These are phyloP conservation scores for Scalesia atractyloides DNA, from an alignment of 129 eudicot genomes.

Conservation along the genomic window DNA sequence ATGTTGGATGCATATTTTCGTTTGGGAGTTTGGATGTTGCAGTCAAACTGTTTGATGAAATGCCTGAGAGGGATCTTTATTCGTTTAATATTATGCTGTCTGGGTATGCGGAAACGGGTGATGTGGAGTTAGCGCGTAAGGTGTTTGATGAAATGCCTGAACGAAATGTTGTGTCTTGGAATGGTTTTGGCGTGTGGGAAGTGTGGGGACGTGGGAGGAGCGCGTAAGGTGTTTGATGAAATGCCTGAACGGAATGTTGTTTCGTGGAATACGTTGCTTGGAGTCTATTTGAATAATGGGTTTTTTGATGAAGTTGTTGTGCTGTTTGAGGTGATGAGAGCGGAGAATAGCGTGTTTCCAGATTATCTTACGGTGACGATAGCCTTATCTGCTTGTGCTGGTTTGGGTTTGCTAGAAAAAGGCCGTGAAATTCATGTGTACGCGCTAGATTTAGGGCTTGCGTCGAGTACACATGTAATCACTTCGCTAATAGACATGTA, in stretches of 20 bases:
- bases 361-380: slow-evolving; percentile 40
- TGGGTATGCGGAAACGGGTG: slow-evolving; percentile 42
- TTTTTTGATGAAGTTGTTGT: slow-evolving; percentile 28
- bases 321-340: slow-evolving; percentile 47
- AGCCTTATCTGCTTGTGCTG: slow-evolving; percentile 49
- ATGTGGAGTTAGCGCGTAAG: slow-evolving; percentile 26
- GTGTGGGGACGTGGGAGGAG: slow-evolving; percentile 43
- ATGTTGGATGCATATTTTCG: slow-evolving; percentile 47
- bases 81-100: slow-evolving; percentile 43
- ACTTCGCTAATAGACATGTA: slow-evolving; percentile 53
- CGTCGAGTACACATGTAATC: slow-evolving; percentile 31
- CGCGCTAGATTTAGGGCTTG: slow-evolving; percentile 28
- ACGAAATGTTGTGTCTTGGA: slow-evolving; percentile 37
- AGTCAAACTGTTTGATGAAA: slow-evolving; percentile 24
- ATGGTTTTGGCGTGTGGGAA: slow-evolving; percentile 47
- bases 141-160: slow-evolving; percentile 40
- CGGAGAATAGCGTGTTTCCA: slow-evolving; percentile 10
- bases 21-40: slow-evolving; percentile 36
- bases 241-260: slow-evolving; percentile 41
- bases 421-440: slow-evolving; percentile 39
- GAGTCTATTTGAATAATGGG: slow-evolving; percentile 34
- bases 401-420: slow-evolving; percentile 35
- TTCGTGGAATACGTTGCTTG: slow-evolving; percentile 55
- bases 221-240: slow-evolving; percentile 43
- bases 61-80: slow-evolving; percentile 42